Evolutionary conservation across 179 eudicot species (phyloP).

Genomic region (Spinacia oleracea): DNA sequence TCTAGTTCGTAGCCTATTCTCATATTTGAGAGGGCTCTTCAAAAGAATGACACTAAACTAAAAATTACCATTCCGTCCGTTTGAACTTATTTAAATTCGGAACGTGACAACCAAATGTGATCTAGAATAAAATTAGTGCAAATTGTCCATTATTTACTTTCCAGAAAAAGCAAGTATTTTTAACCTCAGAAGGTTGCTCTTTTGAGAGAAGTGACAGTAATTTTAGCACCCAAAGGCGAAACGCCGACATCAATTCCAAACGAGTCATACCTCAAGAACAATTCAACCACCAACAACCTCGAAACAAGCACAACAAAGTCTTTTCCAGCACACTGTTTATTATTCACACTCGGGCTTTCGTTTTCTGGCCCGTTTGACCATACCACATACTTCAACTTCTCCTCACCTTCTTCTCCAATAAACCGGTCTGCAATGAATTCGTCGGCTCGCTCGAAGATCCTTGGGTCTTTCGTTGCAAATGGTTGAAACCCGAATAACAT

Average conservation of each 20-base stretch:
- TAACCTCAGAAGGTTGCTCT: constrained; percentile 38
- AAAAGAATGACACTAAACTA: background rate
- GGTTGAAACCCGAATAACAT: constrained; percentile 83
- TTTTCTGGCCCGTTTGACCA: constrained; percentile 92
- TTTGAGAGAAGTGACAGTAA: constrained; percentile 66
- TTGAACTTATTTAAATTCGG: background rate
- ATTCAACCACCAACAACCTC: constrained; percentile 69
- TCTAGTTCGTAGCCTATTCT: background rate
- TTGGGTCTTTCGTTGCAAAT: constrained; percentile 75
- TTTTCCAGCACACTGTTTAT: constrained; percentile 94
- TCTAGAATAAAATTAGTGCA: background rate
- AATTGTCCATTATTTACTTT: background rate
- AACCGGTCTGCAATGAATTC: constrained; percentile 79
- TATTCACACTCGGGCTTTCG: constrained; percentile 44
- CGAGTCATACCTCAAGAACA: constrained; percentile 73
- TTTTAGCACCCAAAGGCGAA: constrained; percentile 62
- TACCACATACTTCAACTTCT: constrained; percentile 56
- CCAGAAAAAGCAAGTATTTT: background rate
- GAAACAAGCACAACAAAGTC: constrained; percentile 74
- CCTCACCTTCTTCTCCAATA: constrained; percentile 64
- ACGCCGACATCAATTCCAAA: constrained; percentile 65
- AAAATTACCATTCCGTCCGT: too few species aligned
- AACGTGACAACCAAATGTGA: background rate
- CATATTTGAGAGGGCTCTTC: too few species aligned
- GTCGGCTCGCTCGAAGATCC: constrained; percentile 59